These are phyloP conservation scores for Scutellaria baicalensis DNA, from an alignment of 257 asterid species.

Conservation along the genomic window DNA sequence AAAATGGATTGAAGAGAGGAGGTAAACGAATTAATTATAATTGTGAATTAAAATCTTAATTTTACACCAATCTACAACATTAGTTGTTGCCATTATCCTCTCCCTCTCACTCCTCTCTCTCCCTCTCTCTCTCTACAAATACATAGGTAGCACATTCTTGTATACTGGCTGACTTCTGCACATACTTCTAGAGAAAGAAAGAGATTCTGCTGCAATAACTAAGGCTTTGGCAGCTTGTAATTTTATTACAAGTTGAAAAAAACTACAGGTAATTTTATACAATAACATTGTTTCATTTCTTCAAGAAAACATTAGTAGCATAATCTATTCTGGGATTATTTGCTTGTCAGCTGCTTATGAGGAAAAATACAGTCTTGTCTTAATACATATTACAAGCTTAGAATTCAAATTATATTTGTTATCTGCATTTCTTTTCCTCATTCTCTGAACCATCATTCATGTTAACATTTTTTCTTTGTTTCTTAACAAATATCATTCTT, in stretches of 20 bases:
- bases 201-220: conserved; percentile 1
- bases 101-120: background rate
- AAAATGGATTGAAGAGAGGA: no score
- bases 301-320: conserved; percentile 6
- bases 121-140: background rate
- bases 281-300: conserved; percentile 12
- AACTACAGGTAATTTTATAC: conserved; percentile 17
- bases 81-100: background rate
- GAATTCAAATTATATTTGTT: background rate
- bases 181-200: background rate
- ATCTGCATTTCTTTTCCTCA: background rate
- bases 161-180: background rate
- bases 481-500: background rate
- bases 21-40: no score
- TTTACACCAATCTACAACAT: no score
- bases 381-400: background rate
- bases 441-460: background rate
- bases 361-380: background rate
- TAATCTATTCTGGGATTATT: conserved; percentile 16
- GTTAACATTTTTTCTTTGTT: no score
- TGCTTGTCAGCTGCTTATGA: conserved; percentile 7
- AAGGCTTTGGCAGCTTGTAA: background rate
- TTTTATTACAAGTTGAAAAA: conserved; percentile 6
- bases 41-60: no score
- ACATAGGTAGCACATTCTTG: background rate